Conservation (phyloP, 2,329 filamentous ascomycete species). For the Escovopsis sp. region DNA sequence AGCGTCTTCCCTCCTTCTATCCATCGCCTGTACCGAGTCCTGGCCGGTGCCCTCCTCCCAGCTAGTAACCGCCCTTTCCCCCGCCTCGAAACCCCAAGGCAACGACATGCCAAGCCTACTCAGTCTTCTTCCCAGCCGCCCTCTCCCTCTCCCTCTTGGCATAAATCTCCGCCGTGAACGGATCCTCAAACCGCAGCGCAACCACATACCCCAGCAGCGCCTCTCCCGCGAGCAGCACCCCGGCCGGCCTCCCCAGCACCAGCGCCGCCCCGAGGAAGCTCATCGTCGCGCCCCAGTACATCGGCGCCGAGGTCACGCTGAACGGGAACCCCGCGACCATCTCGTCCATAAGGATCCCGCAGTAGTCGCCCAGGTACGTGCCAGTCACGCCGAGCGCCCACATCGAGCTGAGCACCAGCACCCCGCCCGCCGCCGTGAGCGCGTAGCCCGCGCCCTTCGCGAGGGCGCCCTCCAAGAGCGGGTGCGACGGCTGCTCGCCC, state of each 20-base stretch:
- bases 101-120: conserved; percentile 19
- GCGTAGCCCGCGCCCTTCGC: conserved; percentile 51
- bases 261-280: conserved; percentile 83
- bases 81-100: not conserved
- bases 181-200: conserved; percentile 78
- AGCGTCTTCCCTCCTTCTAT: too few relatives aligned
- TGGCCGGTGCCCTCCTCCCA: too few relatives aligned
- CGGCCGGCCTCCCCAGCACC: conserved; percentile 75
- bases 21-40: too few relatives aligned
- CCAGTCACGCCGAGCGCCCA: conserved; percentile 87
- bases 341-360: conserved; percentile 91
- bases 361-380: conserved; percentile 96
- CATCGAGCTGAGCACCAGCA: conserved; percentile 77
- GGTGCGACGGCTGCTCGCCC: conserved; percentile 58
- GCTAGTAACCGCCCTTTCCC: too few relatives aligned
- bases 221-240: conserved; percentile 58
- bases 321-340: conserved; percentile 95
- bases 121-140: conserved; percentile 38
- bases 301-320: conserved; percentile 77
- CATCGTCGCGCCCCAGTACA: conserved; percentile 92
- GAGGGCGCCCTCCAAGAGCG: conserved; percentile 47
- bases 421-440: conserved; percentile 63
- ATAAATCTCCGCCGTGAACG: conserved; percentile 88
- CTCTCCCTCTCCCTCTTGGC: conserved; percentile 59
- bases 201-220: conserved; percentile 68